A percentile compares a stretch with the other conserved stretches of the same genome.
Conservation (phyloP, 2,329 filamentous ascomycete species). For the Scytalidium sp. region DNA sequence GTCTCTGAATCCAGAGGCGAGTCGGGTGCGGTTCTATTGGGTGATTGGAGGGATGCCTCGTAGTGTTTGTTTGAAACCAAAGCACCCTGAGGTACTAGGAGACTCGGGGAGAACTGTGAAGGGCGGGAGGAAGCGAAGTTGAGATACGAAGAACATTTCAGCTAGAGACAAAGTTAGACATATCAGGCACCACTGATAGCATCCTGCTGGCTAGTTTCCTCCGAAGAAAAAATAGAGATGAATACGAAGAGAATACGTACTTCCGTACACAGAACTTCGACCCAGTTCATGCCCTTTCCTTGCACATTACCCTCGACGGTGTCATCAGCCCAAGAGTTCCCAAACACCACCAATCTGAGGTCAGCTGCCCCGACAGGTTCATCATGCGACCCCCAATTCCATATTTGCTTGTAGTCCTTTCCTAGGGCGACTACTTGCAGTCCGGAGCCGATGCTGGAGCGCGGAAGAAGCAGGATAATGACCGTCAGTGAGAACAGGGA, state of each 20-base stretch:
- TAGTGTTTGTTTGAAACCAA: conserved; percentile 20
- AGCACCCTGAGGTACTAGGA: conserved; percentile 17
- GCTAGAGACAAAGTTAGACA: conserved; percentile 9
- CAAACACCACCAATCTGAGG: conserved; percentile 25
- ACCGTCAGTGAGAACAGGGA: conserved; percentile 17
- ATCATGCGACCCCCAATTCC: conserved; percentile 15
- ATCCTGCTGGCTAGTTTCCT: too few species aligned
- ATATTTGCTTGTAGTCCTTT: conserved; percentile 11
- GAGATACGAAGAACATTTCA: conserved; percentile 24
- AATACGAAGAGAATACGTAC: conserved; percentile 12
- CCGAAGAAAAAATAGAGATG: neutral
- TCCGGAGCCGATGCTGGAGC: conserved; percentile 10
- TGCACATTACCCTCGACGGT: conserved; percentile 7
- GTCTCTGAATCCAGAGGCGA: neutral
- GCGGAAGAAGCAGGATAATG: conserved; percentile 16
- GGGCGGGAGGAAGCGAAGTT: conserved; percentile 25
- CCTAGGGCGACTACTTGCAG: conserved; percentile 18
- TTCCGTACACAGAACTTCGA: conserved; percentile 24
- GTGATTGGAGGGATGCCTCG: conserved; percentile 2
- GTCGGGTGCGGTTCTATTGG: neutral
- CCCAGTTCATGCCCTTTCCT: conserved; percentile 23
- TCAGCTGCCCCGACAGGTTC: conserved; percentile 5
- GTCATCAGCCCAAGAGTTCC: conserved; percentile 28
- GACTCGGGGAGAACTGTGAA: conserved; percentile 11
- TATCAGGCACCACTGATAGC: neutral